Base-by-base conservation (phyloP, 495 filamentous ascomycete species). In the Aspergillus nidulans region DNA sequence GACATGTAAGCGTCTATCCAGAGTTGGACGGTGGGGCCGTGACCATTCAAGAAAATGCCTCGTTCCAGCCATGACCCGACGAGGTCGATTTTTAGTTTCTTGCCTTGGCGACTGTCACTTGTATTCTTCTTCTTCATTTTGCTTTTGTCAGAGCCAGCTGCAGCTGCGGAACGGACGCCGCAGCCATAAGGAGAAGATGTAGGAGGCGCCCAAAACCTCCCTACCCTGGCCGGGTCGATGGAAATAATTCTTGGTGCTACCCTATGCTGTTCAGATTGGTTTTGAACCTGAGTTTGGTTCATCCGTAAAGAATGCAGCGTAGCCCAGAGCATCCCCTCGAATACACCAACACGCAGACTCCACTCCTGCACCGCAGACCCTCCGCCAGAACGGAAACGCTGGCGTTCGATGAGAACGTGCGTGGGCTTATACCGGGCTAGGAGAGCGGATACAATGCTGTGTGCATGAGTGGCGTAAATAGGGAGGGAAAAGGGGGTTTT, bases 251-350 rank as follows among this genome's bases (percentile, higher is more conserved):
- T 16, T 19, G 63, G 61, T n/a, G n/a, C 30, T 28, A 9, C 26
- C 10, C 6, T 12, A 34, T 34, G n/a, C 30, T 34, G 9, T 34
- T 13, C 8, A 24, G 42, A 24, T 61, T n/a, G 4, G 9, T 6
- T 15, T 25, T 19, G 24, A 56, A 28, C 15, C 44, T 30, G 44
- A 19, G n/a, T 7, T 60, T 55, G 49, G 67, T 67, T 42, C 57
- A 49, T 61, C 25, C 67, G 65, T 47, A 90, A 62, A 15, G 85
- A 79, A 24, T 77, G 69, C 8, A 96, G 67, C n/a, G 86, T 77
- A 23, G 88, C 88, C 71, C 94, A 86, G 1, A 97, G 67, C 86
- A 96, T 96, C 0, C 83, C 81, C 69, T 97, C 92, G 19, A 97
- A 81, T 65, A 90, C 87, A 57, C 95, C 95, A 3, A 97, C 92